Evolutionary conservation across 768 basidiomycete genomes (phyloP).

Genomic region (Chalciporus piperatus): DNA sequence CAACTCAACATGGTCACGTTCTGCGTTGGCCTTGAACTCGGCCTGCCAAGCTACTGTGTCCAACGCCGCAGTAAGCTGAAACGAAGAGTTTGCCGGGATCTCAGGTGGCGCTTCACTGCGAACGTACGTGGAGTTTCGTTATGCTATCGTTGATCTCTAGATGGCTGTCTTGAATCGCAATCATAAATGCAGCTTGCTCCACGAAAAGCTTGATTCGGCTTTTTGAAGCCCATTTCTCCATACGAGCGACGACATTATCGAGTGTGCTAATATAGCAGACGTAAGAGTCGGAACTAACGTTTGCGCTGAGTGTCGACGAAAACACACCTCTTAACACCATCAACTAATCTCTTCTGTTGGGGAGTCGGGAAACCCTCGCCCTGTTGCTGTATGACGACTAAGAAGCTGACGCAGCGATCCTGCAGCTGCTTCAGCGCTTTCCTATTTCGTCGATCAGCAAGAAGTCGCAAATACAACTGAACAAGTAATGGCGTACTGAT

Average conservation of each 20-base stretch:
- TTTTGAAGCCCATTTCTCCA: constrained; percentile 44
- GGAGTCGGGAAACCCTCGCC: constrained; percentile 26
- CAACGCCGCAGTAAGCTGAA: constrained; percentile 43
- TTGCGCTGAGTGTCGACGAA: not conserved
- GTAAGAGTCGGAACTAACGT: constrained; percentile 4
- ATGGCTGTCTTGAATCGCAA: constrained; percentile 47
- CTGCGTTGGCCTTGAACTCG: constrained; percentile 36
- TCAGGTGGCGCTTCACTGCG: not conserved
- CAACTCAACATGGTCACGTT: constrained; percentile 44
- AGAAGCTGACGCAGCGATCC: constrained; percentile 44
- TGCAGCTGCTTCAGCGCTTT: constrained; percentile 42
- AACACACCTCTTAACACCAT: constrained; percentile 31
- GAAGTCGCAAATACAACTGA: not conserved
- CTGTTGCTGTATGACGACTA: constrained; percentile 38
- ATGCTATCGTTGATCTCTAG: constrained; percentile 44
- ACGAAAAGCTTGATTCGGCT: constrained; percentile 41
- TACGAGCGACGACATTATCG: constrained; percentile 34
- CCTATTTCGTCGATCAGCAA: constrained; percentile 24
- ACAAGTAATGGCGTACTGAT: constrained; percentile 36
- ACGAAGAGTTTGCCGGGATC: constrained; percentile 2
- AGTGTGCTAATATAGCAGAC: constrained; percentile 28
- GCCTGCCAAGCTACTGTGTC: constrained; percentile 49
- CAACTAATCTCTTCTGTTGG: constrained; percentile 32
- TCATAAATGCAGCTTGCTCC: constrained; percentile 44
- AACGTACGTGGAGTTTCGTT: constrained; percentile 43